Conservation (phyloP, 441 rosid species). For the Aquilaria agallochum region DNA sequence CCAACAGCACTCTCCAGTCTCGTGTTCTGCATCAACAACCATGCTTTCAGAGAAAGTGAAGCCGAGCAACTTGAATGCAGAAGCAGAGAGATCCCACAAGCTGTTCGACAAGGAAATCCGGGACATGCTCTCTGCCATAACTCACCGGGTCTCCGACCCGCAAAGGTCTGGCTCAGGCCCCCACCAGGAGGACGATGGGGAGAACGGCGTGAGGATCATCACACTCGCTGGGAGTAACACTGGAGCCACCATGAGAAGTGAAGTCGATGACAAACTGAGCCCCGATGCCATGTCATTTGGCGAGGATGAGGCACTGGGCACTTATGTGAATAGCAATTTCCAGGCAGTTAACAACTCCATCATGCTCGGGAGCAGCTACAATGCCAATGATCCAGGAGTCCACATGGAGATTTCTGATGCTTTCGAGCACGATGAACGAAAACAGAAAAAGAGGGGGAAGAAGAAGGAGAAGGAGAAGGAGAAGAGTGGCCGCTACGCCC, state of each 20-base stretch:
- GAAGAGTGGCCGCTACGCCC: slow-evolving; percentile 18
- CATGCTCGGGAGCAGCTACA: slow-evolving; percentile 63
- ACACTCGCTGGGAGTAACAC: slow-evolving; percentile 81
- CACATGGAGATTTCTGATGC: slow-evolving; percentile 69
- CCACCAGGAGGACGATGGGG: slow-evolving; percentile 29
- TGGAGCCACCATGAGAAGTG: slow-evolving; percentile 72
- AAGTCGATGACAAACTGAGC: slow-evolving; percentile 35
- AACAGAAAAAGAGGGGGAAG: slow-evolving; percentile 17
- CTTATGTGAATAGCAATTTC: slow-evolving; percentile 80
- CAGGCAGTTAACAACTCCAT: slow-evolving; percentile 90
- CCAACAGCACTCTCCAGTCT: slow-evolving; percentile 1
- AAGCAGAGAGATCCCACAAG: slow-evolving; percentile 30
- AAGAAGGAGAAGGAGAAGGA: slow-evolving; percentile 38
- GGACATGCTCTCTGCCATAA: slow-evolving; percentile 63
- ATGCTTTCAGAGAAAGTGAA: slow-evolving; percentile 38
- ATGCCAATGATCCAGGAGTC: slow-evolving; percentile 83
- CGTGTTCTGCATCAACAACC: neutral
- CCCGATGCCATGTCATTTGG: slow-evolving; percentile 19
- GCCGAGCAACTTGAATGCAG: slow-evolving; percentile 22
- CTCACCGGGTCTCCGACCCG: slow-evolving; percentile 33
- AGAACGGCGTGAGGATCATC: slow-evolving; percentile 44
- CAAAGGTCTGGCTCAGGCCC: slow-evolving; percentile 48
- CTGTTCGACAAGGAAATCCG: slow-evolving; percentile 40
- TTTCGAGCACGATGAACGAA: slow-evolving; percentile 24
- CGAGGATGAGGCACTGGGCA: slow-evolving; percentile 39